phyloP scores from a whole-genome alignment of 78 protist species.

The Dictyostelium purpureum region DNA sequence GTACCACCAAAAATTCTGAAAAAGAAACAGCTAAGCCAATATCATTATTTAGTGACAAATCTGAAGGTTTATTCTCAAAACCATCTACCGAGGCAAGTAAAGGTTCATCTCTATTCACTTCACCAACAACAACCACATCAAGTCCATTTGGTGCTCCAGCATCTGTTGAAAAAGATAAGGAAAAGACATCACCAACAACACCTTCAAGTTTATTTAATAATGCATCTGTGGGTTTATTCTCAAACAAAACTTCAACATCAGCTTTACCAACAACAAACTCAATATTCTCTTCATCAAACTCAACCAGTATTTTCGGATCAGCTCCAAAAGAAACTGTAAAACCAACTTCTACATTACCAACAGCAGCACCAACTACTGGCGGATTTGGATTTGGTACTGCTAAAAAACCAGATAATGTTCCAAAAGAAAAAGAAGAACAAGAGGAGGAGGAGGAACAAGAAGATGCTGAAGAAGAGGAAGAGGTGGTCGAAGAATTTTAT shows the following conservation, averaged over 20 bases:
- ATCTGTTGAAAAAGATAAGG: no score
- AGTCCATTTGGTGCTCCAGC: no score
- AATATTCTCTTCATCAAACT: no score
- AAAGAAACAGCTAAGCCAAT: neutral
- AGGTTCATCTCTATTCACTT: neutral
- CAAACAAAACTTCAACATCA: neutral
- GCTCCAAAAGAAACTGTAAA: no score
- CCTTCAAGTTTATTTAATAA: neutral
- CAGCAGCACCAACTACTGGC: neutral
- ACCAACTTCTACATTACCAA: neutral
- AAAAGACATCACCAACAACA: neutral
- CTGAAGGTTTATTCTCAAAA: conserved; percentile 6
- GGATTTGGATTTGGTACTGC: neutral
- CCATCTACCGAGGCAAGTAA: neutral
- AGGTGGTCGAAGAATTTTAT: neutral
- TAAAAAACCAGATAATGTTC: no score
- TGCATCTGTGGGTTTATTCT: no score
- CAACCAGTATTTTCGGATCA: no score
- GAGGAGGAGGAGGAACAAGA: neutral
- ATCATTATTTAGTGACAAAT: neutral
- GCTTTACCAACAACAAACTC: neutral
- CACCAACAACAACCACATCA: neutral
- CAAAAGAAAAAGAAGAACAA: neutral
- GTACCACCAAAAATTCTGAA: neutral
- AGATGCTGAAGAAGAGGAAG: neutral